Evolutionary conservation across 306 rosid genomes (phyloP).

Genomic region (Elaeagnus macrophylla): DNA sequence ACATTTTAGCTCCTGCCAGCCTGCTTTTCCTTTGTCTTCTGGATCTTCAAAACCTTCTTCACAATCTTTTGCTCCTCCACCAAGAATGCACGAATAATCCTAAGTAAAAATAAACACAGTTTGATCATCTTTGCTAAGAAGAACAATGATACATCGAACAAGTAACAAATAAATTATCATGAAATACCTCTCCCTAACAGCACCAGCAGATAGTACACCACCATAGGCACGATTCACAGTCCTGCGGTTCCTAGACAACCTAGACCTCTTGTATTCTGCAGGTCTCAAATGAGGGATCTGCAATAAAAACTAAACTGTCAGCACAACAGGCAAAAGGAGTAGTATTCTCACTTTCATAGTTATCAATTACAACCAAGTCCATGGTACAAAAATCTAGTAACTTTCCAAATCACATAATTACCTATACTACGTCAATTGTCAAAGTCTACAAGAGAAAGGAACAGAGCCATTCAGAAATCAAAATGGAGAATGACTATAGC

Average conservation of each 20-base stretch:
- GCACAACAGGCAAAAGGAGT: neutral
- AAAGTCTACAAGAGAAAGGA: too few relatives aligned
- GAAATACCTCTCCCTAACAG: constrained; percentile 72
- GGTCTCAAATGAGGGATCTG: constrained; percentile 93
- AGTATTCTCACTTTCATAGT: neutral
- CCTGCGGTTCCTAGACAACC: constrained; percentile 67
- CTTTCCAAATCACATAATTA: too few relatives aligned
- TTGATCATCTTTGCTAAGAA: neutral
- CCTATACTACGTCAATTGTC: too few relatives aligned
- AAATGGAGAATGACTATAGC: too few relatives aligned
- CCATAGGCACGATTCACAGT: constrained; percentile 80
- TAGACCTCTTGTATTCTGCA: constrained; percentile 71
- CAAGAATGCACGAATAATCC: constrained; percentile 80
- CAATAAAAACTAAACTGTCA: neutral
- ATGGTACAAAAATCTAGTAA: too few relatives aligned
- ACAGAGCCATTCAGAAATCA: too few relatives aligned
- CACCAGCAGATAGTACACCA: constrained; percentile 76
- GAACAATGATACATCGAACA: too few relatives aligned
- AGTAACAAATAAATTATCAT: too few relatives aligned
- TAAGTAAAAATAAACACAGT: neutral
- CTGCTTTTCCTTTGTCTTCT: constrained; percentile 72
- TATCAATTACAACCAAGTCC: neutral
- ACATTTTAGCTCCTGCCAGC: constrained; percentile 41
- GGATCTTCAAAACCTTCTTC: constrained; percentile 91
- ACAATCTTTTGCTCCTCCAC: constrained; percentile 91